Conservation (phyloP, 2,329 filamentous ascomycete genomes). For the Fusarium neocosmosporiellum region DNA sequence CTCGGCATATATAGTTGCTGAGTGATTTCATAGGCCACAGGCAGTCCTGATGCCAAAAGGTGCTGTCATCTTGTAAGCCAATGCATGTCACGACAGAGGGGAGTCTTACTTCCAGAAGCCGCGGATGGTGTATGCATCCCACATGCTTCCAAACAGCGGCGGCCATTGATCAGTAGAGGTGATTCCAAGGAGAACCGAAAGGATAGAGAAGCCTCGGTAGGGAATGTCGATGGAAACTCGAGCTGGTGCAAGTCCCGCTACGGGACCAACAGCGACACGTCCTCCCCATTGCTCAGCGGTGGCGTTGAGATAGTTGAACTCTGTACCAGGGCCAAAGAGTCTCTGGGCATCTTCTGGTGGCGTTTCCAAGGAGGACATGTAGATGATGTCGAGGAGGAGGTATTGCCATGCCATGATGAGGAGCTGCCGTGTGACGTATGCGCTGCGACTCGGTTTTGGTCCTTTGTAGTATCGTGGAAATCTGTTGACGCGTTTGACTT, state of each 20-base stretch:
- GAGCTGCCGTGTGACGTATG: background rate
- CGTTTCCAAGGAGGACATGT: background rate
- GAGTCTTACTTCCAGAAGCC: slow-evolving; percentile 23
- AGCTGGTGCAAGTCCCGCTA: background rate
- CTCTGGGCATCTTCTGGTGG: background rate
- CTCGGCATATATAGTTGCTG: slow-evolving; percentile 24
- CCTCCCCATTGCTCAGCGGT: slow-evolving; percentile 23
- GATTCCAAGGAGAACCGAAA: background rate
- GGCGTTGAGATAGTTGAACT: slow-evolving; percentile 14
- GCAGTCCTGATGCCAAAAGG: slow-evolving; percentile 23
- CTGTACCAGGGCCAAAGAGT: slow-evolving; percentile 15
- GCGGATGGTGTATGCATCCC: slow-evolving; percentile 24
- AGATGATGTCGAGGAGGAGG: background rate
- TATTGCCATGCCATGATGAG: background rate
- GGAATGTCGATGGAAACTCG: background rate
- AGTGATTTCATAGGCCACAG: slow-evolving; percentile 24
- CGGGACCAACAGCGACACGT: slow-evolving; percentile 4
- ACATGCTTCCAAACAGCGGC: slow-evolving; percentile 22
- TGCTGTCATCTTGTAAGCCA: background rate
- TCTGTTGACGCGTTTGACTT: background rate
- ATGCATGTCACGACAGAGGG: background rate
- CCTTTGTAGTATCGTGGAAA: background rate
- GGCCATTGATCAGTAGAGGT: slow-evolving; percentile 15
- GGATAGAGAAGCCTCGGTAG: background rate
- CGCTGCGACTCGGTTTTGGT: background rate